Base-by-base conservation (phyloP, 2,329 filamentous ascomycete genomes). In the Verticillium nubilum region DNA sequence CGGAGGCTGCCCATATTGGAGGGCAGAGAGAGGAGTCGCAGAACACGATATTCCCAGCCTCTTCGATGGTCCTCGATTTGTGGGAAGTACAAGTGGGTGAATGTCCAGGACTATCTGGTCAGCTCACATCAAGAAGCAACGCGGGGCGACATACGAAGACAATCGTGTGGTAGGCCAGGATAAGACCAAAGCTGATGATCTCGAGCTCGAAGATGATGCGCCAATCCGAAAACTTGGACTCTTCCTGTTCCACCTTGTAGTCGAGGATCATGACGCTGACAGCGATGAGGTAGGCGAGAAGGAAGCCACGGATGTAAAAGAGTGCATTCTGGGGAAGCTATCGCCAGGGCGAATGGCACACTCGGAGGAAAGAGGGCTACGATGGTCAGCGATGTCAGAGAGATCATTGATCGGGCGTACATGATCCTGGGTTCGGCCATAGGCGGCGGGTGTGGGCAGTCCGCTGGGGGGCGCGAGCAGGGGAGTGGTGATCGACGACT, bases 351-450 rank as follows among this genome's bases (percentile, higher is more conserved):
- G 81, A 83, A 62, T 83, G 81, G 47, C 77, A 78, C 54, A 75
- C 78, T 65, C 80, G 78, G 15, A 82, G 73, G 59, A 80, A 82
- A 15, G 81, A 77, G 28, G 80, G 78, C 80, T 83, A 53, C 47
- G 17, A 23, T 10, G 19, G 42, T 50, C 10, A 50, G 42, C 42
- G 19, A 23, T 23, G 29, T 31, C n/a, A 31, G 29, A 9, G 29
- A 31, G 13, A 13, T 31, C 9, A 13, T 31, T 13, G 29, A 9
- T 31, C 29, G 29, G 9, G 19, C 42, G 54, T 67, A 74, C 73
- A 63, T 75, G 73, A 54, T 68, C 67, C 23, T 61, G 61, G n/a
- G 57, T 42, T 13, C 63, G 62, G 13, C 62, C 62, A 31, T 61
- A 63, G 2, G 59, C 60, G 25, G 61, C 61, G 17, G 62, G 62